Percentiles rank a stretch among this genome's conserved stretches.
Evolutionary conservation across 2,329 filamentous ascomycete genomes (phyloP).

Genomic region (Elsinoe necatrix): DNA sequence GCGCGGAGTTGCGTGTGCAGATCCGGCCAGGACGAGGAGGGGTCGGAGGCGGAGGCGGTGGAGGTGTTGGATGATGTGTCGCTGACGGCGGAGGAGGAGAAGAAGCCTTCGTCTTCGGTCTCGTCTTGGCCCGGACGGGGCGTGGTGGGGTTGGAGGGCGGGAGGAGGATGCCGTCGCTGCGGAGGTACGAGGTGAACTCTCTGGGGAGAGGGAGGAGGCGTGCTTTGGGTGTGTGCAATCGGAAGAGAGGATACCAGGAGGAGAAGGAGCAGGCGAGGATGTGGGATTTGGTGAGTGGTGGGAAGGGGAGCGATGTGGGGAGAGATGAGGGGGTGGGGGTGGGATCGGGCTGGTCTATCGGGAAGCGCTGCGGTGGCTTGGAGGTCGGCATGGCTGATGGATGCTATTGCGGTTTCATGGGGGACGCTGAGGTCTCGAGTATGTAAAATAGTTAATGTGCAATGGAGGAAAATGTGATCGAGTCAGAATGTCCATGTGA

Average conservation of each 20-base stretch:
- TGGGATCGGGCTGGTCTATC: not conserved
- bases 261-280: constrained; percentile 90
- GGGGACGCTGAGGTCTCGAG: not conserved
- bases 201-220: constrained; percentile 66
- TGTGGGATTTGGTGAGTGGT: constrained; percentile 74
- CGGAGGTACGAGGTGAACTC: constrained; percentile 79
- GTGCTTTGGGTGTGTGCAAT: constrained; percentile 71
- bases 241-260: constrained; percentile 66
- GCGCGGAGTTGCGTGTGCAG: constrained; percentile 69
- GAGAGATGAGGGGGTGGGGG: not conserved
- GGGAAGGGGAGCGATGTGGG: constrained; percentile 58
- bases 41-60: constrained; percentile 52
- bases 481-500: not conserved
- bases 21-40: constrained; percentile 53
- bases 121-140: constrained; percentile 32
- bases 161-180: constrained; percentile 85
- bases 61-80: constrained; percentile 43
- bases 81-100: constrained; percentile 34
- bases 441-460: not conserved
- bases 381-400: not conserved
- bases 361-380: not conserved
- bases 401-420: not conserved
- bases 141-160: constrained; percentile 53
- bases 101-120: constrained; percentile 46
- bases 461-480: not conserved